A percentile compares a stretch with the other conserved stretches of the same genome.
Evolutionary conservation across 176 grass and related monocot species (phyloP).

Genomic region (Eragrostis curvula): DNA sequence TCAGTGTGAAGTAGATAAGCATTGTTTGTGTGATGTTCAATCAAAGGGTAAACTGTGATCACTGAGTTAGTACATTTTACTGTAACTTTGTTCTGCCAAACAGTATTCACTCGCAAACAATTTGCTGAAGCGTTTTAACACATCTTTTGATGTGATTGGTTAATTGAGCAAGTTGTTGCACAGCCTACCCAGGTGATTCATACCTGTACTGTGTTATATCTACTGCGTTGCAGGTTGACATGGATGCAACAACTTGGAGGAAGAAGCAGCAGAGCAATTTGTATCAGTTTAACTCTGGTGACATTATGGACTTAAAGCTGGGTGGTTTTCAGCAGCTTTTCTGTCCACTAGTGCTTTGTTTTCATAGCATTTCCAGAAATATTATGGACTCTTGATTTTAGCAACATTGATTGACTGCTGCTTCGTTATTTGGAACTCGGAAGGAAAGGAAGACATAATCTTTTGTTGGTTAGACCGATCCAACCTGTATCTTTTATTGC

Average conservation of each 20-base stretch:
- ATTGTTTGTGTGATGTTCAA: background rate
- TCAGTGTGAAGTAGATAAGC: conserved; percentile 31
- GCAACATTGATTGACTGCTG: background rate
- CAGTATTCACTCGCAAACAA: background rate
- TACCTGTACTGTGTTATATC: background rate
- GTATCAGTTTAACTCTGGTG: no score
- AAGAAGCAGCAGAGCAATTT: no score
- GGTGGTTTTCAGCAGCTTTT: background rate
- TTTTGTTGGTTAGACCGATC: background rate
- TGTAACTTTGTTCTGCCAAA: background rate
- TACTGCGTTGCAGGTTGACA: background rate
- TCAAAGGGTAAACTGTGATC: background rate
- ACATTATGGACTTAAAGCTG: no score
- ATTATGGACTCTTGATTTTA: background rate
- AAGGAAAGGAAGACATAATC: background rate
- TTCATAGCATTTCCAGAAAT: background rate
- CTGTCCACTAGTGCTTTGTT: background rate
- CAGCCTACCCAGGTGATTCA: background rate
- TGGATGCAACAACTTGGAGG: background rate
- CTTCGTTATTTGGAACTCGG: background rate
- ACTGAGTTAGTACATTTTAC: conserved; percentile 1
- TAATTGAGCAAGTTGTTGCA: background rate
- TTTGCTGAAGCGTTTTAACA: background rate
- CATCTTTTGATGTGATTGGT: background rate
- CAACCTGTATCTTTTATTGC: background rate